Conservation (phyloP, 352 stramenopile species). For the Globisporangium viniferum region DNA sequence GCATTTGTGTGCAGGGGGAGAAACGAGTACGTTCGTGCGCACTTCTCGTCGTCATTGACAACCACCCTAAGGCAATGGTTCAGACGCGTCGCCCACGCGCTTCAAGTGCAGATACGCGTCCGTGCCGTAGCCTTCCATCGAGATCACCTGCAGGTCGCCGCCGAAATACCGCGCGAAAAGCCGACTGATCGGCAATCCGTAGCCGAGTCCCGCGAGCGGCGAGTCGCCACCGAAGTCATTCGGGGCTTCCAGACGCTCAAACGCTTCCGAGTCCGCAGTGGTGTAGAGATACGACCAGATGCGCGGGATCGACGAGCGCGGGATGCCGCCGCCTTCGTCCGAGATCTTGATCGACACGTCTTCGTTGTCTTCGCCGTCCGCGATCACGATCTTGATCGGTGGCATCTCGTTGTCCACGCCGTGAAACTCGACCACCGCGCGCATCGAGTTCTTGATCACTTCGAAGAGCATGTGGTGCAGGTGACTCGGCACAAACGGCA, state of each 20-base stretch:
- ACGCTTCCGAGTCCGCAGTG: conserved; percentile 94
- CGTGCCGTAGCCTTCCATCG: conserved; percentile 99
- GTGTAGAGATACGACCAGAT: conserved; percentile 99
- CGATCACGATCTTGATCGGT: conserved; percentile 99
- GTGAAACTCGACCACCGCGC: conserved; percentile 97
- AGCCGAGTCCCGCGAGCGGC: conserved; percentile 94
- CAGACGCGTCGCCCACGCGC: conserved; percentile 87
- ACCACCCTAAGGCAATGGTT: conserved; percentile 68
- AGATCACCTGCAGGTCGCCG: conserved; percentile 99
- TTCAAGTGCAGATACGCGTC: conserved; percentile 96
- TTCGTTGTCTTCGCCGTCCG: conserved; percentile 98
- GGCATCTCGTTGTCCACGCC: conserved; percentile 97
- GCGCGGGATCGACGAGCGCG: conserved; percentile 95
- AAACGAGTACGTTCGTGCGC: background rate
- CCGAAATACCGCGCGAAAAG: conserved; percentile 99
- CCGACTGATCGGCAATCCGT: conserved; percentile 94
- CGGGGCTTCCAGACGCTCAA: conserved; percentile 85
- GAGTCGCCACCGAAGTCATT: conserved; percentile 87
- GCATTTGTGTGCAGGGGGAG: background rate
- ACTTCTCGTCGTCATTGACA: background rate
- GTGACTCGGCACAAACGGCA: conserved; percentile 95
- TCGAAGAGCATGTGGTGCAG: conserved; percentile 99
- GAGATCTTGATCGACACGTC: conserved; percentile 99
- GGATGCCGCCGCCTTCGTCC: conserved; percentile 99
- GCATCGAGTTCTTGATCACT: conserved; percentile 91